Percentiles rank a stretch among this genome's conserved stretches.
phyloP scores from a whole-genome alignment of 1,284 basidiomycete species.

The Neolentinus lepideus region DNA sequence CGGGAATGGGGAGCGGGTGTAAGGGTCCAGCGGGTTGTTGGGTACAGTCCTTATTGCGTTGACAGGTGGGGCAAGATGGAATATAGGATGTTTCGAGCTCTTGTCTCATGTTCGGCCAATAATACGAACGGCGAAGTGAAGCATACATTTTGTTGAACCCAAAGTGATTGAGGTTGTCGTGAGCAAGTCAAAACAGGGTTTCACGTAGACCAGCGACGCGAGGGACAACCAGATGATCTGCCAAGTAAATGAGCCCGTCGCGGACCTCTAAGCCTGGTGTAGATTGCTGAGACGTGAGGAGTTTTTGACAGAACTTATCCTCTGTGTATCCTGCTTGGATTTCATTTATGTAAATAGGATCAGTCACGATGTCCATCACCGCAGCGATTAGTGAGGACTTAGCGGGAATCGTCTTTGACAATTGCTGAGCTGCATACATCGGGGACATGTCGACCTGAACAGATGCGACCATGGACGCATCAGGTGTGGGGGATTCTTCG shows the following conservation, averaged over 20 bases:
- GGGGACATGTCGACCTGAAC: too few relatives aligned
- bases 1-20: slow-evolving; percentile 16
- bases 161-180: slow-evolving; percentile 28
- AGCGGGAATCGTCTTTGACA: too few relatives aligned
- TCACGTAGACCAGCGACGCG: slow-evolving; percentile 10
- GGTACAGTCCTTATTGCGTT: slow-evolving; percentile 14
- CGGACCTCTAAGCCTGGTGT: slow-evolving; percentile 7
- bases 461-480: too few relatives aligned
- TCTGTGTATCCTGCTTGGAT: slow-evolving; percentile 20
- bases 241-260: too few relatives aligned
- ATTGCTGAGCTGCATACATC: too few relatives aligned
- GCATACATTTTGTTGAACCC: slow-evolving; percentile 29
- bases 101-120: slow-evolving; percentile 31
- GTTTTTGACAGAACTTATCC: slow-evolving; percentile 20
- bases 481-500: slow-evolving; percentile 3
- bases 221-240: slow-evolving; percentile 25
- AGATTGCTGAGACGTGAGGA: slow-evolving; percentile 10
- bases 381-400: too few relatives aligned
- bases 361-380: too few relatives aligned
- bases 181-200: slow-evolving; percentile 17
- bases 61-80: slow-evolving; percentile 16
- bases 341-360: slow-evolving; percentile 12
- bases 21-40: slow-evolving; percentile 11
- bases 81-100: too few relatives aligned
- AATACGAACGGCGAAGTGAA: slow-evolving; percentile 23